These are phyloP conservation scores for Carallia brachiata DNA, from an alignment of 345 rosid species.

Conservation along the genomic window DNA sequence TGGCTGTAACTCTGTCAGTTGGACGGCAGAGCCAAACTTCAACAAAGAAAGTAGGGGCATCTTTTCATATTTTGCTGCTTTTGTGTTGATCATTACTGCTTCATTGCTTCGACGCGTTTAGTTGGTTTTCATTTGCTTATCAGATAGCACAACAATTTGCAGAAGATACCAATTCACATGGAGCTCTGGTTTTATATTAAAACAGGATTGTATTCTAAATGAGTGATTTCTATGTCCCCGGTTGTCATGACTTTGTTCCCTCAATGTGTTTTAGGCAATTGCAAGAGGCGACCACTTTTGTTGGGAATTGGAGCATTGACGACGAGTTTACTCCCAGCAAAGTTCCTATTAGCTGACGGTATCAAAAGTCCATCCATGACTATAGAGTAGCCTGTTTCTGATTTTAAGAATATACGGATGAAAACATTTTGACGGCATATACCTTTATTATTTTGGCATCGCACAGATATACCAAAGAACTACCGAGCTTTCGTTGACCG, in stretches of 20 bases:
- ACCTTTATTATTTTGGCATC: constrained; percentile 9
- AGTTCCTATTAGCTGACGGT: constrained; percentile 72
- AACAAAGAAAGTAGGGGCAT: constrained; percentile 42
- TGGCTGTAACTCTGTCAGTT: constrained; percentile 15
- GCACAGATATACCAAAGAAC: constrained; percentile 59
- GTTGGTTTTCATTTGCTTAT: no score
- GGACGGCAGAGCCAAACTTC: constrained; percentile 15
- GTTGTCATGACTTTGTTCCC: neutral
- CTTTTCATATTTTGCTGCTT: constrained; percentile 6
- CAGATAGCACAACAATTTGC: no score
- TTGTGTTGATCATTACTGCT: neutral
- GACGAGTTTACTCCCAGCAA: constrained; percentile 48
- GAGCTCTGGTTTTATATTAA: neutral
- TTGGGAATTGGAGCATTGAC: constrained; percentile 60
- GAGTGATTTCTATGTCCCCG: neutral
- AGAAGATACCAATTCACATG: neutral
- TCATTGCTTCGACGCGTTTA: neutral
- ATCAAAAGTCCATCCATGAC: neutral
- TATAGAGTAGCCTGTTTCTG: neutral
- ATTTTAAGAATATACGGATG: neutral
- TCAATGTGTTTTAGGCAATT: constrained; percentile 29
- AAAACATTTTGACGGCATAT: neutral
- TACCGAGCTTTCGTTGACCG: constrained; percentile 61
- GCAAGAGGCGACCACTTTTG: constrained; percentile 61
- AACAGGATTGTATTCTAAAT: neutral